Conservation (phyloP, 2,329 filamentous ascomycete species). For the Emmonsiellopsis sp. region DNA sequence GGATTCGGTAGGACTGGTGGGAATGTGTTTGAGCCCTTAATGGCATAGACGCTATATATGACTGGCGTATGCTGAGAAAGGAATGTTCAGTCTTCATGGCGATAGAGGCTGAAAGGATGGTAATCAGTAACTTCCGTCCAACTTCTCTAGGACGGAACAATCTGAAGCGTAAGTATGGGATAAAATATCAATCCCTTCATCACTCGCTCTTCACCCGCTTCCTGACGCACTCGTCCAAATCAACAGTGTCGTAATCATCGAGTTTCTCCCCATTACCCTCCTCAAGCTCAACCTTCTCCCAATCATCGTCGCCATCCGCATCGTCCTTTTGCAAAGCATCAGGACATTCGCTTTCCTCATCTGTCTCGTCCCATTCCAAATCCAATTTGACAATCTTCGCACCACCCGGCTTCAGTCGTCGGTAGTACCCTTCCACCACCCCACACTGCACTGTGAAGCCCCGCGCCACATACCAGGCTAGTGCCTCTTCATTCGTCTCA, state of each 20-base stretch:
- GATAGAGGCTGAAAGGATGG: no score
- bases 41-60: no score
- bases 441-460: constrained; percentile 44
- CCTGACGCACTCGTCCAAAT: constrained; percentile 23
- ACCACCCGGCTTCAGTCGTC: constrained; percentile 45
- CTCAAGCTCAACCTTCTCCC: constrained; percentile 32
- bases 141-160: no score
- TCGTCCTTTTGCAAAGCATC: constrained; percentile 2
- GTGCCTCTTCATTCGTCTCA: constrained; percentile 50
- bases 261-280: constrained; percentile 24
- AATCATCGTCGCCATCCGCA: constrained; percentile 29
- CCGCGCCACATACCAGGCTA: constrained; percentile 51
- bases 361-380: constrained; percentile 21
- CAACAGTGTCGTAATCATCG: constrained; percentile 23
- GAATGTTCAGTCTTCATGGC: no score
- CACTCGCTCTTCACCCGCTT: constrained; percentile 5
- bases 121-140: no score
- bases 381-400: constrained; percentile 38
- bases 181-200: not conserved
- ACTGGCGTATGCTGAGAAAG: no score
- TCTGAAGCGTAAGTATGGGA: no score
- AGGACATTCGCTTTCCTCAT: constrained; percentile 3
- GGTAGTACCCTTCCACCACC: constrained; percentile 49
- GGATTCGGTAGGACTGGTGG: no score
- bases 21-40: no score